Conservation (phyloP, 371 early-diverging fungal species). For the Lichtheimia hyalospora region DNA sequence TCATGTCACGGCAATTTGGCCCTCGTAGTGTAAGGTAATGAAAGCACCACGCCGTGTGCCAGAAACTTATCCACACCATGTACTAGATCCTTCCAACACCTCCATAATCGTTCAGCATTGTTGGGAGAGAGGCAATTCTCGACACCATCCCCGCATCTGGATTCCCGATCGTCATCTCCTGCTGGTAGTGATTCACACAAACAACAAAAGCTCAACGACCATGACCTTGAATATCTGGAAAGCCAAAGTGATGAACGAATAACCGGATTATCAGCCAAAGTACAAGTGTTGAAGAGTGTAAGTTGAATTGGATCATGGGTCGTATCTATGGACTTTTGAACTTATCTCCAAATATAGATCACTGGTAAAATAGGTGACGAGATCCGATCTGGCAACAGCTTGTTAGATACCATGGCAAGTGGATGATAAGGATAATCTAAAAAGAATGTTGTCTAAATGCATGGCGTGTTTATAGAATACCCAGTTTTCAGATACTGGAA, state of each 20-base stretch:
- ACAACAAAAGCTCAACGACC: conserved; percentile 42
- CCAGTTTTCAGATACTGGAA: conserved; percentile 49
- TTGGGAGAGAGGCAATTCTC: conserved; percentile 27
- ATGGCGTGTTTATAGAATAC: conserved; percentile 34
- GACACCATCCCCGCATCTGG: conserved; percentile 24
- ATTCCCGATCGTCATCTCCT: conserved; percentile 20
- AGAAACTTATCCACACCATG: background rate
- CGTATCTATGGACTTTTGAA: background rate
- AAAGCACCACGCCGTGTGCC: background rate
- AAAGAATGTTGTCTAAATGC: background rate
- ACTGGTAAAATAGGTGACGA: conserved; percentile 55
- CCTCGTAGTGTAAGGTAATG: conserved; percentile 19
- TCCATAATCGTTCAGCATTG: conserved; percentile 44
- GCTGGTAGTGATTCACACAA: conserved; percentile 13
- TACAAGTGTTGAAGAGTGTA: conserved; percentile 48
- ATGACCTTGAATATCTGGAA: conserved; percentile 47
- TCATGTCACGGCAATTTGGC: conserved; percentile 16
- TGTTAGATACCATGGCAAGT: conserved; percentile 47
- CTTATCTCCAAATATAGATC: conserved; percentile 24
- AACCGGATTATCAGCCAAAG: conserved; percentile 48
- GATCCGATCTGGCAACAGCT: conserved; percentile 45
- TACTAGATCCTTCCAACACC: conserved; percentile 43
- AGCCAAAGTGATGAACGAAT: conserved; percentile 52
- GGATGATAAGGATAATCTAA: background rate
- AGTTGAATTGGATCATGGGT: background rate